phyloP scores from a whole-genome alignment of 495 filamentous ascomycete species.

The Penicillium taxi region DNA sequence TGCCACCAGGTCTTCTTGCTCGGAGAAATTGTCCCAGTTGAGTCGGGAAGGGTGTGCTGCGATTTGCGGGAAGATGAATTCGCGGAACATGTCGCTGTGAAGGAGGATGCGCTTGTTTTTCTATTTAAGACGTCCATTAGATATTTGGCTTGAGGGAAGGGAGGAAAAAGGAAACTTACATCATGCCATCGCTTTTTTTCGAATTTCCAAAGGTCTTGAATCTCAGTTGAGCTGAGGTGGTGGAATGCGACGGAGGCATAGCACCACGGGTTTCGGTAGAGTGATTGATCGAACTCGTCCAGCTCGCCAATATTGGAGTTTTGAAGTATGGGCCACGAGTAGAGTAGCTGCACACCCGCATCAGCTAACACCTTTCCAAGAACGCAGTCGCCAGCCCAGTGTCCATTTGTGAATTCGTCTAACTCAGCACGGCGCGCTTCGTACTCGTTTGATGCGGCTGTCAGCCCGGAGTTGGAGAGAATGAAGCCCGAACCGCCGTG shows the following conservation, averaged over 20 bases:
- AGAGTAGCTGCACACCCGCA: slow-evolving; percentile 41
- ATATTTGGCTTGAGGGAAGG: too few species aligned
- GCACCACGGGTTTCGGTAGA: slow-evolving; percentile 46
- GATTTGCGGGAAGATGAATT: slow-evolving; percentile 35
- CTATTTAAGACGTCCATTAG: too few species aligned
- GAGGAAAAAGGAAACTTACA: slow-evolving; percentile 14
- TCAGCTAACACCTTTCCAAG: slow-evolving; percentile 52
- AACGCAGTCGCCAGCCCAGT: slow-evolving; percentile 65
- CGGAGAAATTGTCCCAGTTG: slow-evolving; percentile 40
- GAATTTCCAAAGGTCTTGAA: slow-evolving; percentile 34
- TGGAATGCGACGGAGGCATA: slow-evolving; percentile 49
- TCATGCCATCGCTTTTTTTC: slow-evolving; percentile 33
- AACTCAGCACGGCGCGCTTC: slow-evolving; percentile 38
- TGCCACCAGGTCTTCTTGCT: slow-evolving; percentile 27
- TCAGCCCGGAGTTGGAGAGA: slow-evolving; percentile 49
- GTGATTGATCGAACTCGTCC: slow-evolving; percentile 32
- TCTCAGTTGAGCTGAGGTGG: slow-evolving; percentile 35
- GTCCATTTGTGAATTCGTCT: slow-evolving; percentile 44
- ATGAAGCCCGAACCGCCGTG: slow-evolving; percentile 65
- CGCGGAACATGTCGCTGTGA: slow-evolving; percentile 38
- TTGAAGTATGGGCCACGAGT: slow-evolving; percentile 46
- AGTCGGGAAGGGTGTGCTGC: slow-evolving; percentile 19
- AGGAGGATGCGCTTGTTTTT: slow-evolving; percentile 31
- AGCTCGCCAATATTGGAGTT: slow-evolving; percentile 39
- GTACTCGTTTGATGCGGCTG: slow-evolving; percentile 37